Evolutionary conservation across 2,329 filamentous ascomycete species (phyloP), one percentile per base, ranked within the genome.

Genomic region (Clarireedia paspali): DNA sequence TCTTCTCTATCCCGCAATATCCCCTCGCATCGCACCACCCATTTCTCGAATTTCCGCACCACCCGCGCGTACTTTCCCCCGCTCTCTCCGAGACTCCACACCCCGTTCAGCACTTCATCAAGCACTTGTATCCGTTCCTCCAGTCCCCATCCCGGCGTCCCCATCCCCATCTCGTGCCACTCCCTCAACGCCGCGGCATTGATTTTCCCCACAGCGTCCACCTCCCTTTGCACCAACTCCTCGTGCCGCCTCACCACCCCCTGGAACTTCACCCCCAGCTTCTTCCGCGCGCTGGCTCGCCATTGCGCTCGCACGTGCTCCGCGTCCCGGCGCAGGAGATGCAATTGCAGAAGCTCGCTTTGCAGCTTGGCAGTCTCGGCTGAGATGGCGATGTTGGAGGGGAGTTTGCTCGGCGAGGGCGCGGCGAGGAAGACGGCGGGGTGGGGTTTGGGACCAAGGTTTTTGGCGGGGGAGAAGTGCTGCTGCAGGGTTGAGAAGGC

Each of bases 401-500:
- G 80, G 2, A 81, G 74, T 63, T 84, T 83, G 30, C 79, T 81
- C 1, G 83, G 82, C 2, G 81, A 81, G 0, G 82, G 78, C 0
- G 82, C 80, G 17, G 79, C 80, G 46, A 84, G 76, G 69, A 75
- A 78, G 42, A 76, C 74, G 14, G 81, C 73, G 0, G 80, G 80
- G n/a, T 81, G 73, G 5, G 83, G 81, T 59, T 87, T 88, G 0
- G 84, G 81, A 0, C 79, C 76, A 7, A 75, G 71, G 4, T 74
- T 75, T 64, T 86, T 86, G 46, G 80, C 79, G 0, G 85, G 84
- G 27, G 81, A 84, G 71, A 81, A 87, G 70, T 87, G 82, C 62
- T 87, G 83, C 62, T 87, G 83, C 40, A 81, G 76, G 0, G 79
- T 85, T 48, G 75, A 80, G 69, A 87, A 87, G 10, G 62, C 57